Percentiles rank a stretch among this genome's conserved stretches.
phyloP scores from a whole-genome alignment of 768 basidiomycete genomes.

The Floccularia luteovirens region DNA sequence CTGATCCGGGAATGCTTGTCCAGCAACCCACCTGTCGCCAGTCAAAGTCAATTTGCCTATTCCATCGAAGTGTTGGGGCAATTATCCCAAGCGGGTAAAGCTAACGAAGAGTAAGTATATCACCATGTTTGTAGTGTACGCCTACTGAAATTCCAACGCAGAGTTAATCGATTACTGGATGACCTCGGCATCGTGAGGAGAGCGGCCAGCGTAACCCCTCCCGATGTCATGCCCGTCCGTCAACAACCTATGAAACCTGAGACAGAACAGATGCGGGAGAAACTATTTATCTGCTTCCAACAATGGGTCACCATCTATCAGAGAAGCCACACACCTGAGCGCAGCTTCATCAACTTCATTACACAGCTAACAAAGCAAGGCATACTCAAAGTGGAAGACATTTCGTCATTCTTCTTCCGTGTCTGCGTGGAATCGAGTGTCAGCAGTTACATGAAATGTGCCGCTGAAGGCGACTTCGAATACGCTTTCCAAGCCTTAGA shows the following conservation, averaged over 20 bases:
- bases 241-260: conserved; percentile 58
- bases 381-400: conserved; percentile 91
- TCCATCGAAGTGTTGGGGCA: conserved; percentile 78
- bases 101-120: conserved; percentile 75
- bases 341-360: conserved; percentile 93
- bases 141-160: conserved; percentile 17
- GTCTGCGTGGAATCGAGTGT: conserved; percentile 95
- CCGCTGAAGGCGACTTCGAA: conserved; percentile 63
- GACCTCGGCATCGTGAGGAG: conserved; percentile 71
- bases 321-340: conserved; percentile 84
- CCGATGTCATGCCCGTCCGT: conserved; percentile 28
- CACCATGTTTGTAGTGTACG: conserved; percentile 2
- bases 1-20: conserved; percentile 85
- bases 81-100: conserved; percentile 65
- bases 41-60: conserved; percentile 71
- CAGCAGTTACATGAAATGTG: conserved; percentile 75
- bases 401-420: conserved; percentile 97
- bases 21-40: conserved; percentile 71
- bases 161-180: conserved; percentile 67
- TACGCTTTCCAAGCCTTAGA: conserved; percentile 90
- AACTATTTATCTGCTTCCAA: conserved; percentile 75
- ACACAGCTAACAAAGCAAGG: conserved; percentile 96
- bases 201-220: conserved; percentile 26
- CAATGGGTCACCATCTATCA: conserved; percentile 97
- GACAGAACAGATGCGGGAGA: conserved; percentile 68